A percentile compares a stretch with the other conserved stretches of the same genome.
phyloP scores from a whole-genome alignment of 768 basidiomycete species.

The Amanita molliuscula region DNA sequence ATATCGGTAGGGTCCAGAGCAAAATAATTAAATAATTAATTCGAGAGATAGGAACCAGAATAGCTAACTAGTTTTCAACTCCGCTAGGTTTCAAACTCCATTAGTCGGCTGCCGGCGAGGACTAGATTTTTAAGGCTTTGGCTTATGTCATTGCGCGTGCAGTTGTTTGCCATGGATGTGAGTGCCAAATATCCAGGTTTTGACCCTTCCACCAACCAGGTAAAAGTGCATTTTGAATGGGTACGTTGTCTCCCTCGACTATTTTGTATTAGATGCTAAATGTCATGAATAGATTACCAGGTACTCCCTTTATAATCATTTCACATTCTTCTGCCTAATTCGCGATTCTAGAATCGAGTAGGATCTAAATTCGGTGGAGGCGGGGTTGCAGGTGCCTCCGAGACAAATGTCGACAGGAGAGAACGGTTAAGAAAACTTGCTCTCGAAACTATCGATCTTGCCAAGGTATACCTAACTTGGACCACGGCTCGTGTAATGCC shows the following conservation, averaged over 20 bases:
- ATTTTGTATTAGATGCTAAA: conserved; percentile 6
- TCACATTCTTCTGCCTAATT: conserved; percentile 9
- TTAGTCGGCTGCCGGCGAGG: too few relatives aligned
- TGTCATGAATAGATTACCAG: conserved; percentile 49
- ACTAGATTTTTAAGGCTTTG: too few relatives aligned
- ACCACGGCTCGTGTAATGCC: neutral
- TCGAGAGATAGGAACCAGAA: too few relatives aligned
- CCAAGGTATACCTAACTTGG: conserved; percentile 52
- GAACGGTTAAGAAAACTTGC: conserved; percentile 94
- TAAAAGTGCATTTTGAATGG: conserved; percentile 18
- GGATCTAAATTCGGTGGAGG: conserved; percentile 95
- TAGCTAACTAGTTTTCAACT: too few relatives aligned
- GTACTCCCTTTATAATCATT: conserved; percentile 21
- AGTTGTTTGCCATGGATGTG: neutral
- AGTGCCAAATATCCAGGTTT: too few relatives aligned
- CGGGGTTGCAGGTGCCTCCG: conserved; percentile 90
- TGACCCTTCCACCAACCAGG: neutral
- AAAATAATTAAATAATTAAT: too few relatives aligned
- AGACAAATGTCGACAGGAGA: conserved; percentile 90
- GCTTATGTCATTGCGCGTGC: conserved; percentile 1
- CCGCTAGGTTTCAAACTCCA: too few relatives aligned
- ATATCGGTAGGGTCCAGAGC: too few relatives aligned
- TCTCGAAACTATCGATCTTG: conserved; percentile 94
- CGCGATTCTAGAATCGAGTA: conserved; percentile 68
- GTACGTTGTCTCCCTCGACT: conserved; percentile 18